Percentiles rank a stretch among this genome's conserved stretches.
Evolutionary conservation across 805 yeast species (phyloP).

Genomic region (Jamesozyma jinghongensis): DNA sequence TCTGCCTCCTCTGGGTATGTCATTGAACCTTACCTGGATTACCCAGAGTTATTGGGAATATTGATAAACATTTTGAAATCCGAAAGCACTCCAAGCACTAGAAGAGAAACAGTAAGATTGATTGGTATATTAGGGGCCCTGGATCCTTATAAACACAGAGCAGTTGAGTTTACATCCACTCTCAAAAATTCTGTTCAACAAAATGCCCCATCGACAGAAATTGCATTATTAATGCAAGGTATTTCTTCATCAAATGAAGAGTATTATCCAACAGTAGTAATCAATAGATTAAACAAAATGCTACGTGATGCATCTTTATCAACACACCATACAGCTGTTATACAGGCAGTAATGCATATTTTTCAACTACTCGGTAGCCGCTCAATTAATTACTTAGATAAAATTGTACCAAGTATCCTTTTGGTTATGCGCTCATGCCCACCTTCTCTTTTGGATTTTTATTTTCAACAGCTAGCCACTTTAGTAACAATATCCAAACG

Average conservation of each 20-base stretch:
- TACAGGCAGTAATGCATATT: conserved; percentile 88
- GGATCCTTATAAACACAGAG: conserved; percentile 93
- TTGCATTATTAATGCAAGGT: conserved; percentile 84
- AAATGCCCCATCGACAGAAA: conserved; percentile 83
- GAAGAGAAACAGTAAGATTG: conserved; percentile 81
- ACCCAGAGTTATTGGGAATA: conserved; percentile 80
- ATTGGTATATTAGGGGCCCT: conserved; percentile 93
- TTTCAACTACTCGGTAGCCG: conserved; percentile 82
- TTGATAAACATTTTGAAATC: conserved; percentile 73
- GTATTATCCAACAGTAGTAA: conserved; percentile 91
- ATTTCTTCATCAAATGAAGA: conserved; percentile 89
- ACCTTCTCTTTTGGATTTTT: conserved; percentile 69
- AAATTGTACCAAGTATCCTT: conserved; percentile 80
- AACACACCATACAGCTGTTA: conserved; percentile 80
- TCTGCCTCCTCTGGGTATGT: conserved; percentile 92
- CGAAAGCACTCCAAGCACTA: conserved; percentile 62
- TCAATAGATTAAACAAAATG: conserved; percentile 73
- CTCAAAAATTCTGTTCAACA: conserved; percentile 49
- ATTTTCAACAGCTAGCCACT: conserved; percentile 79
- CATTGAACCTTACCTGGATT: conserved; percentile 83
- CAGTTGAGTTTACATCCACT: conserved; percentile 66
- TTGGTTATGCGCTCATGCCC: conserved; percentile 78
- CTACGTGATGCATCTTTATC: conserved; percentile 77
- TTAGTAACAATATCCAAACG: conserved; percentile 76
- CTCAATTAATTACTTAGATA: conserved; percentile 81